Percentiles rank a stretch among this genome's conserved stretches.
phyloP scores from a whole-genome alignment of 176 grass and related monocot genomes.

The Oryza glumipatula region DNA sequence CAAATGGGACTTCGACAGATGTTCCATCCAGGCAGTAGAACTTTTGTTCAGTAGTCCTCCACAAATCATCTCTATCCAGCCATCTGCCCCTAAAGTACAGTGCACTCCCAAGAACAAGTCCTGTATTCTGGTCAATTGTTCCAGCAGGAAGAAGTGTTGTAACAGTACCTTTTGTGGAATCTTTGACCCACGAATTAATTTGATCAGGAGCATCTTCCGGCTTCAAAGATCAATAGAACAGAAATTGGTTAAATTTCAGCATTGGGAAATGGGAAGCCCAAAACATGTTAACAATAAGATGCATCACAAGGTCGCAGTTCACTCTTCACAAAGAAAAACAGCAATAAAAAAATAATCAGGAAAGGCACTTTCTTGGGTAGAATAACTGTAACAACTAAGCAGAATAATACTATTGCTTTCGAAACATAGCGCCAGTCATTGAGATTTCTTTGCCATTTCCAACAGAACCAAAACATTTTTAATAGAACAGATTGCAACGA shows the following conservation, averaged over 20 bases:
- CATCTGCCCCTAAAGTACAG: conserved; percentile 57
- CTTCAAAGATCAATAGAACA: conserved; percentile 32
- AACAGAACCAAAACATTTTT: neutral
- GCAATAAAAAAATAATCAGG: neutral
- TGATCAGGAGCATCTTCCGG: conserved; percentile 34
- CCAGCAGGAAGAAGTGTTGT: conserved; percentile 25
- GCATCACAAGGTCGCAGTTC: conserved; percentile 17
- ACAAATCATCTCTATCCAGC: conserved; percentile 39
- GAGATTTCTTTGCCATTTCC: neutral
- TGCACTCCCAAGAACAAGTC: conserved; percentile 53
- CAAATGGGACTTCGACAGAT: conserved; percentile 44
- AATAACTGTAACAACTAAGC: neutral
- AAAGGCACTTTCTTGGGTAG: neutral
- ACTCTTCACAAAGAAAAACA: neutral
- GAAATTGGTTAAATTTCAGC: conserved; percentile 3
- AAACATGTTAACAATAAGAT: neutral
- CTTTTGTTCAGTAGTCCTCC: conserved; percentile 22
- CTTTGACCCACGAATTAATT: conserved; percentile 45
- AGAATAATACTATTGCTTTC: neutral
- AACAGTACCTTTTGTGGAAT: conserved; percentile 43
- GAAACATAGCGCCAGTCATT: neutral
- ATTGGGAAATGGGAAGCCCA: neutral
- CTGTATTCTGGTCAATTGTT: conserved; percentile 47
- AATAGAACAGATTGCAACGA: neutral
- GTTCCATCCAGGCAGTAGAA: conserved; percentile 56